Base-by-base conservation (phyloP, 768 basidiomycete species). In the Mycena rebaudengoi region DNA sequence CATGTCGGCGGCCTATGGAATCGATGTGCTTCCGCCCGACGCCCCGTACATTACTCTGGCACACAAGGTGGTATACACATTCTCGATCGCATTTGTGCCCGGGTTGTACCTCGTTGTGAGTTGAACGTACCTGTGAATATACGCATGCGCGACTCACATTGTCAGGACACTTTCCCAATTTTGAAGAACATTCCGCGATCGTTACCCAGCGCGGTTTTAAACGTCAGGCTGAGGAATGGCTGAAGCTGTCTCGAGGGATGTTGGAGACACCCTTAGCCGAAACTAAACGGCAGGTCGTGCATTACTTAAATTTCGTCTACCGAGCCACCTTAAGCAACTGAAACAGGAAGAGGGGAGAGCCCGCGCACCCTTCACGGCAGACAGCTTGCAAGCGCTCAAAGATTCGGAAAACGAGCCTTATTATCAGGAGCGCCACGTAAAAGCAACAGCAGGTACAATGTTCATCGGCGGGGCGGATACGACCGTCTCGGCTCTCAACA, bases 171-270 rank as follows among this genome's bases (percentile, higher is more conserved):
- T n/a, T n/a, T 49, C 13, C 61, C 54, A 14, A 26, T 32, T 68
- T 68, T 76, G 39, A 68, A 65, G 20, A 57, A 75, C 45, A 45
- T 77, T 6, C 78, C 76, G 0, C 32, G 48, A 5, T 85, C 83
- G 82, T 40, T 84, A 7, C 83, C 83, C 26, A 83, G 84, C 0
- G 78, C 80, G 77, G 77, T 32, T 85, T 83, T 69, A 76, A 83
- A 60, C 74, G 71, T 44, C 73, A 73, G 49, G 82, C 82, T 5
- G 68, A 73, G 26, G 45, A 67, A 30, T 77, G 79, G 68, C 72
- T 72, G 18, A 71, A 69, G 29, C 69, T 77, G 11, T 73, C 76
- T 20, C 58, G 72, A 7, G 73, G 77, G 18, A 78, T 82, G 75
- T 69, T 75, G 20, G 75, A 81, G 39, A 65, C 73, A 6, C 83